Evolutionary conservation across 495 filamentous ascomycete genomes (phyloP), one percentile per base, ranked within the genome.

Genomic region (Aspergillus haitiensis): DNA sequence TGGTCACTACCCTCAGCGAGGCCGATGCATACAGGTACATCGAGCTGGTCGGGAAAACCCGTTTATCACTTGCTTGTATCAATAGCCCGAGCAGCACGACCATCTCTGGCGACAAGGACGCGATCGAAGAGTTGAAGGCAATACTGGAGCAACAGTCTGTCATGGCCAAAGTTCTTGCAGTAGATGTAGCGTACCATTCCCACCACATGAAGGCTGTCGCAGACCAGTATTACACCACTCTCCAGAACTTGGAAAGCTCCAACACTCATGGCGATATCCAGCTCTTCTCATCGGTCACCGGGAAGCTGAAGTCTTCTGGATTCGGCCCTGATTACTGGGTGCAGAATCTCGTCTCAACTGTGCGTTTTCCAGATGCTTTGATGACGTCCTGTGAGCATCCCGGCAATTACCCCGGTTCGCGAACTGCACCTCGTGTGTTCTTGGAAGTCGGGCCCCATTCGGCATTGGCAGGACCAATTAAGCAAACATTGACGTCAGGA

Each of bases 161-260:
- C 0, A 77, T 3, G 21, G 21, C 21, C 21, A 65, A 72, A 21
- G 64, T 87, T 2, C 56, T 61, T 12, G 75, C 21, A 27, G 21
- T 85, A 6, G 74, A 81, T 35, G 79, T 74, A 1, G 86, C 86
- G 0, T 89, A 89, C 58, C 86, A 82, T 54, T 75, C 73, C 9
- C 67, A 64, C 6, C 75, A 80, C 21, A 82, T 82, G 78, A 51
- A 70, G 7, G 44, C 44, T 8, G 55, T 73, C 12, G 64, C 69
- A 0, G 53, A 60, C 2, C 33, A 49, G 6, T 77, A 77, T 40
- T 10, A 4, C 2, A 2, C 37, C 37, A 9, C 9, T 4, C 37
- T 40, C 13, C 9, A 13, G 37, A 2, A 13, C 13, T 40, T 40
- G 13, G 21, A 27, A 27, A 40, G 13, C 13, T 40, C 37, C 13